Percentiles rank a stretch among this genome's conserved stretches.
phyloP scores from a whole-genome alignment of 2,329 filamentous ascomycete species.

The Knufia petricola region DNA sequence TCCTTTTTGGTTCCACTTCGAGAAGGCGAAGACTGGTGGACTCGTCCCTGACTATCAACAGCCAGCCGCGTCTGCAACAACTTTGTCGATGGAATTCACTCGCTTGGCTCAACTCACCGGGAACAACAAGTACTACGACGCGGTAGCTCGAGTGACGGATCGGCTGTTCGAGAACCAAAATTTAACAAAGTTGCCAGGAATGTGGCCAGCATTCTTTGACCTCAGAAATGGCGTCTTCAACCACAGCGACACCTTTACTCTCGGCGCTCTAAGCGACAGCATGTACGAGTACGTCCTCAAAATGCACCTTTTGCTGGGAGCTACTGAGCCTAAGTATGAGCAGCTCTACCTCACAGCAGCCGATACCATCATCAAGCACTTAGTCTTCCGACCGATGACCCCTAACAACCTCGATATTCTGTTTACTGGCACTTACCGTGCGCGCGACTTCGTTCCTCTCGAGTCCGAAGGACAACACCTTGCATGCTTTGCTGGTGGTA shows the following conservation, averaged over 20 bases:
- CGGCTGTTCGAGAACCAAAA: conserved; percentile 46
- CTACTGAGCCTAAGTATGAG: conserved; percentile 52
- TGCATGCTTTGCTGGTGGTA: conserved; percentile 47
- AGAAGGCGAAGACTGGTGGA: conserved; percentile 6
- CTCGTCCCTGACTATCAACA: conserved; percentile 1
- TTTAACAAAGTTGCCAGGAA: conserved; percentile 47
- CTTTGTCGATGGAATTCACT: conserved; percentile 29
- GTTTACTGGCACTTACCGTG: conserved; percentile 37
- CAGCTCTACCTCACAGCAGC: conserved; percentile 44
- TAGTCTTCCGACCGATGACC: conserved; percentile 42
- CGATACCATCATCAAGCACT: conserved; percentile 32
- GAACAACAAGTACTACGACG: conserved; percentile 52
- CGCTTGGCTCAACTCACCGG: conserved; percentile 53
- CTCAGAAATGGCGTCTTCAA: conserved; percentile 8
- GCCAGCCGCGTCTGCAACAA: background rate
- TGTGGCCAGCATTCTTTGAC: conserved; percentile 44
- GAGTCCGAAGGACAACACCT: conserved; percentile 42
- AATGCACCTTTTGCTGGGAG: conserved; percentile 60
- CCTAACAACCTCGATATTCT: conserved; percentile 38
- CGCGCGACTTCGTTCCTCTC: conserved; percentile 40
- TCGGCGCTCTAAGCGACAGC: conserved; percentile 46
- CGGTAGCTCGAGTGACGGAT: conserved; percentile 47
- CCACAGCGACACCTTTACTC: conserved; percentile 34
- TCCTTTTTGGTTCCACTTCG: conserved; percentile 9
- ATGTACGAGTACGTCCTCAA: conserved; percentile 50